These are phyloP conservation scores for Chernovozyma sophiae-reginae DNA, from an alignment of 1,139 yeast species.

Conservation along the genomic window DNA sequence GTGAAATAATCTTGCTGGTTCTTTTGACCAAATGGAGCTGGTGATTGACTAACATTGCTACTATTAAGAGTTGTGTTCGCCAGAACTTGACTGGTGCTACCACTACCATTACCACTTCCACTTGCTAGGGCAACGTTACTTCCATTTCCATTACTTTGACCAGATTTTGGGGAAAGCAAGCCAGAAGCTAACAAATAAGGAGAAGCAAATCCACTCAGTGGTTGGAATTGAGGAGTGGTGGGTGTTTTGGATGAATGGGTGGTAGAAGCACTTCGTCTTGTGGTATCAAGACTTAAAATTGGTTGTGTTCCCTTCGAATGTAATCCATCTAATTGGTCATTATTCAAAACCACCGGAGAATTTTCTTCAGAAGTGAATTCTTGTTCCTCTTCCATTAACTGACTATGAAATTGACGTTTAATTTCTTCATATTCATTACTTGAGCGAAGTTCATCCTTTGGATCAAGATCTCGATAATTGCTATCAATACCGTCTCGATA, in stretches of 20 bases:
- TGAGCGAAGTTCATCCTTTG: neutral
- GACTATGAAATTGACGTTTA: neutral
- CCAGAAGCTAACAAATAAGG: slow-evolving; percentile 62
- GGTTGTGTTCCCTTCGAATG: slow-evolving; percentile 22
- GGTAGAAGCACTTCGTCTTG: slow-evolving; percentile 1
- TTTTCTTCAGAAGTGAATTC: slow-evolving; percentile 15
- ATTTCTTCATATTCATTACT: neutral
- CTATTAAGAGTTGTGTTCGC: no score
- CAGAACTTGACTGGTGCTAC: slow-evolving; percentile 2
- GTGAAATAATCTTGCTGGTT: slow-evolving; percentile 2
- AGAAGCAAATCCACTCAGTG: slow-evolving; percentile 49
- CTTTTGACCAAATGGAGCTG: slow-evolving; percentile 2
- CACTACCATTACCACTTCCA: neutral
- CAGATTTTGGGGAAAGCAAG: slow-evolving; percentile 44
- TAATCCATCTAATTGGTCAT: slow-evolving; percentile 27
- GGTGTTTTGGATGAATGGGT: slow-evolving; percentile 19
- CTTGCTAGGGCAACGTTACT: neutral
- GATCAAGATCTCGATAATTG: neutral
- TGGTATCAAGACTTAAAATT: slow-evolving; percentile 34
- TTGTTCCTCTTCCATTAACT: slow-evolving; percentile 4
- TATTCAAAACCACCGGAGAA: slow-evolving; percentile 23
- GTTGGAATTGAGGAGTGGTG: slow-evolving; percentile 26
- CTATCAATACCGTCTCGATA: slow-evolving; percentile 27
- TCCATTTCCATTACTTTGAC: slow-evolving; percentile 6
- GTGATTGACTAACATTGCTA: slow-evolving; percentile 7